phyloP scores from a whole-genome alignment of 2,329 filamentous ascomycete species.

The Helotiales sp. region DNA sequence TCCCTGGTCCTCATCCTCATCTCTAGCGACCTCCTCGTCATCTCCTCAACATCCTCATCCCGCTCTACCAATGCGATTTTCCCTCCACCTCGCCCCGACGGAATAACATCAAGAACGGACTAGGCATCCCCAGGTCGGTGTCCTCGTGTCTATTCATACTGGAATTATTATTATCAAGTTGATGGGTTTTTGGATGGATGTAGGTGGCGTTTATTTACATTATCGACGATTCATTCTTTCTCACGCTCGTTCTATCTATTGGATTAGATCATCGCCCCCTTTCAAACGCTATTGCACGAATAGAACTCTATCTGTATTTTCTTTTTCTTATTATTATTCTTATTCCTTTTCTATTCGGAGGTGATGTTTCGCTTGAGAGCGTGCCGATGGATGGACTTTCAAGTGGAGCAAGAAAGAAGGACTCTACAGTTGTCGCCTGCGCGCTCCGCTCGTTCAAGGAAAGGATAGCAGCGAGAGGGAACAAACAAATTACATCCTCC shows the following conservation, averaged over 20 bases:
- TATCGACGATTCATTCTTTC: neutral
- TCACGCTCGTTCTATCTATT: neutral
- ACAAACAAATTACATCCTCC: too few relatives aligned
- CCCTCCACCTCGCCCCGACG: constrained; percentile 37
- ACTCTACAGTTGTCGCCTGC: too few relatives aligned
- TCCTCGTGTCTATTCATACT: constrained; percentile 69
- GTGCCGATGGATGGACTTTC: too few relatives aligned
- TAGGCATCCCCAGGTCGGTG: constrained; percentile 59
- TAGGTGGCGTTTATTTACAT: constrained; percentile 39
- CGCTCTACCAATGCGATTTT: constrained; percentile 54
- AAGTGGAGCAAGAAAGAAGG: too few relatives aligned
- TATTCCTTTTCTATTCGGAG: too few relatives aligned
- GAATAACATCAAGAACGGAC: constrained; percentile 46
- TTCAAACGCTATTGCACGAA: too few relatives aligned
- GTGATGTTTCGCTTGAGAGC: too few relatives aligned
- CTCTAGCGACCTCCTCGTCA: constrained; percentile 54
- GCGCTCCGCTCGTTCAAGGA: too few relatives aligned
- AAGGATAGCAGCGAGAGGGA: too few relatives aligned
- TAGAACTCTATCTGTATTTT: too few relatives aligned
- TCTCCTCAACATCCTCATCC: constrained; percentile 58
- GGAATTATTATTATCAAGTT: constrained; percentile 60
- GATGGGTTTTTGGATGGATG: constrained; percentile 66
- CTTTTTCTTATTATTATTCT: too few relatives aligned
- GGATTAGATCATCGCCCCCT: too few relatives aligned
- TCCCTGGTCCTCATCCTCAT: constrained; percentile 55